Percentiles rank a stretch among this genome's conserved stretches.
phyloP scores from a whole-genome alignment of 768 basidiomycete species.

The Favolaschia claudopus region DNA sequence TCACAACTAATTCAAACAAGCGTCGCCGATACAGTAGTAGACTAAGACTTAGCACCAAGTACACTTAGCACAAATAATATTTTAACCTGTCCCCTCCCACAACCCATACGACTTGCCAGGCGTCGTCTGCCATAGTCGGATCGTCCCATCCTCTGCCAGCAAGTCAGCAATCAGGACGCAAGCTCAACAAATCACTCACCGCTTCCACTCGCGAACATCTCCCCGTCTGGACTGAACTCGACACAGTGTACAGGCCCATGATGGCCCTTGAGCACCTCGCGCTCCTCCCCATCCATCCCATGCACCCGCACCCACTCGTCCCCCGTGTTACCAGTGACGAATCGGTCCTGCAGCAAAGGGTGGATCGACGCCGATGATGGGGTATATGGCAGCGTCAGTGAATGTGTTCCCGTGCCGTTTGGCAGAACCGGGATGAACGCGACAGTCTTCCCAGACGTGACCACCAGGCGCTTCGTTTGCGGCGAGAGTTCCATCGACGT shows the following conservation, averaged over 20 bases:
- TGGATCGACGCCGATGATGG: slow-evolving; percentile 97
- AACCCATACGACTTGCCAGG: slow-evolving; percentile 92
- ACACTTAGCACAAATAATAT: slow-evolving; percentile 50
- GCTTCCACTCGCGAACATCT: slow-evolving; percentile 96
- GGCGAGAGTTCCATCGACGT: slow-evolving; percentile 93
- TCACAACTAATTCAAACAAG: background rate
- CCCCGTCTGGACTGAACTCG: slow-evolving; percentile 94
- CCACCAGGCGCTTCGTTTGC: slow-evolving; percentile 82
- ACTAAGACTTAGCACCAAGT: slow-evolving; percentile 29
- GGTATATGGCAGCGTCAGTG: slow-evolving; percentile 80
- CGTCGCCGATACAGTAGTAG: slow-evolving; percentile 1
- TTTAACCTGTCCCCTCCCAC: slow-evolving; percentile 68
- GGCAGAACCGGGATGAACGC: slow-evolving; percentile 86
- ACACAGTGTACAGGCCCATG: slow-evolving; percentile 97
- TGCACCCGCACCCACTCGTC: slow-evolving; percentile 99
- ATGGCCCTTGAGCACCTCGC: slow-evolving; percentile 93
- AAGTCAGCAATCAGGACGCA: slow-evolving; percentile 21
- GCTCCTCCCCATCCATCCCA: slow-evolving; percentile 88
- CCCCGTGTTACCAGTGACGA: slow-evolving; percentile 87
- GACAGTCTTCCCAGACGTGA: slow-evolving; percentile 92
- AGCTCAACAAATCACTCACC: slow-evolving; percentile 62
- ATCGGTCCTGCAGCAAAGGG: slow-evolving; percentile 86
- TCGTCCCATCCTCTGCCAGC: slow-evolving; percentile 83
- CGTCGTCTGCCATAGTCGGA: slow-evolving; percentile 97
- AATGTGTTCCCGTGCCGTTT: slow-evolving; percentile 72